Evolutionary conservation across 768 basidiomycete genomes (phyloP).

Genomic region (Xerocomellus dryophilus): DNA sequence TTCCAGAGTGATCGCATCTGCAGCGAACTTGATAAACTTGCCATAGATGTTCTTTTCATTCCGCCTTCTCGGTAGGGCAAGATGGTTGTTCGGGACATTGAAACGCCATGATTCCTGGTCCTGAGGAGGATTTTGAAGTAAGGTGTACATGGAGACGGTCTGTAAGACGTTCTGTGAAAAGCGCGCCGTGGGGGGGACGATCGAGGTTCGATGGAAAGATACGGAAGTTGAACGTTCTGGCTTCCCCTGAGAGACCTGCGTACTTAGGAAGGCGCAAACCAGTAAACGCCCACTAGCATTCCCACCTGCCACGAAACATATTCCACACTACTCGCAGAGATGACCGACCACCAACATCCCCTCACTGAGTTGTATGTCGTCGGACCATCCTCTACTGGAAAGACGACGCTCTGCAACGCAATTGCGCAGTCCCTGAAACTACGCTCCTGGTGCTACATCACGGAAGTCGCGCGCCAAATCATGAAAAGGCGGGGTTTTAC

Average conservation of each 20-base stretch:
- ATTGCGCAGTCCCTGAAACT: conserved; percentile 44
- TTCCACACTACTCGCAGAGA: conserved; percentile 8
- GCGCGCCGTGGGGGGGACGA: background rate
- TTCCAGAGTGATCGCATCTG: conserved; percentile 49
- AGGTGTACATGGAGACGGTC: conserved; percentile 24
- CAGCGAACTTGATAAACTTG: conserved; percentile 50
- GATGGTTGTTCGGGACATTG: conserved; percentile 30
- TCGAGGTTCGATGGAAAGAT: background rate
- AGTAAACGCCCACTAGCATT: conserved; percentile 8
- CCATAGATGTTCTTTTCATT: conserved; percentile 35
- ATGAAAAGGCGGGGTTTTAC: conserved; percentile 55
- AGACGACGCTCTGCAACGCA: conserved; percentile 62
- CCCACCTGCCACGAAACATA: conserved; percentile 16
- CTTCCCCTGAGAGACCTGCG: conserved; percentile 1
- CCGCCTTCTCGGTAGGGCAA: conserved; percentile 28
- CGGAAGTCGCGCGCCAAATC: conserved; percentile 59
- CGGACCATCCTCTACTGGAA: conserved; percentile 65
- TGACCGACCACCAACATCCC: conserved; percentile 13
- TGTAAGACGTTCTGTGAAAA: background rate
- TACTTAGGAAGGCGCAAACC: conserved; percentile 10
- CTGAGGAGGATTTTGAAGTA: conserved; percentile 39
- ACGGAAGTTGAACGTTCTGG: background rate
- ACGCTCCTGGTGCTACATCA: conserved; percentile 41
- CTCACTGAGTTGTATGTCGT: conserved; percentile 41
- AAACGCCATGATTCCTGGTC: conserved; percentile 58